phyloP scores from a whole-genome alignment of 345 rosid species.

The Syzygium aqueum region DNA sequence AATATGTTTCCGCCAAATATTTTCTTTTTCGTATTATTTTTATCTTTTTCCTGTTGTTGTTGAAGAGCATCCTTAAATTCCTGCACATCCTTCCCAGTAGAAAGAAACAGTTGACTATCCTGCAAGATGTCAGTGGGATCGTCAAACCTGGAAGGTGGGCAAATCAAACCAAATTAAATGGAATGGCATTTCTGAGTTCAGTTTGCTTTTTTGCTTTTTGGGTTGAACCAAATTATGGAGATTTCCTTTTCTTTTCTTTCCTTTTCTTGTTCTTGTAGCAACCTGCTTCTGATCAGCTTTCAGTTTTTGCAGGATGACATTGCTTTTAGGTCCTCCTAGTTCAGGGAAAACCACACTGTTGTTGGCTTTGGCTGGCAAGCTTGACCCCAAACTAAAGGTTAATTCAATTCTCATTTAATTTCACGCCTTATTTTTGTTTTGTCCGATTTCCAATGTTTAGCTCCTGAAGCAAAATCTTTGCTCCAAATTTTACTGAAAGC shows the following conservation, averaged over 20 bases:
- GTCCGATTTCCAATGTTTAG: neutral
- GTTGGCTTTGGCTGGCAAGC: slow-evolving; percentile 31
- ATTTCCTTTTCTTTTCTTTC: neutral
- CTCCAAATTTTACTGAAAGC: neutral
- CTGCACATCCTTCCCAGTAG: slow-evolving; percentile 13
- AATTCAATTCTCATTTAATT: neutral
- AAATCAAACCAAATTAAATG: neutral
- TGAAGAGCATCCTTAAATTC: slow-evolving; percentile 8
- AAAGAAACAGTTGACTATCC: slow-evolving; percentile 24
- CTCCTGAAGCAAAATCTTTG: neutral
- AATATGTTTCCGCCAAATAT: neutral
- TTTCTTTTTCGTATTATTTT: neutral
- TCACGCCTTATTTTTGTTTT: neutral
- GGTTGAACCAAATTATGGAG: neutral
- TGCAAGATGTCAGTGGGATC: slow-evolving; percentile 35
- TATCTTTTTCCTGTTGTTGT: neutral
- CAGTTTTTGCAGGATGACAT: slow-evolving; percentile 8
- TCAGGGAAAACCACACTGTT: slow-evolving; percentile 79
- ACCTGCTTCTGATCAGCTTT: neutral
- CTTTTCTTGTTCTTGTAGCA: neutral
- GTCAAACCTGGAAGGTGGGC: slow-evolving; percentile 49
- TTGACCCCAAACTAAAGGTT: slow-evolving; percentile 11
- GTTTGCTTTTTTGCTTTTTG: neutral
- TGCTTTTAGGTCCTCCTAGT: slow-evolving; percentile 83
- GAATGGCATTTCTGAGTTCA: neutral